These are phyloP conservation scores for Quercus ilex DNA, from an alignment of 306 rosid genomes.

Conservation along the genomic window DNA sequence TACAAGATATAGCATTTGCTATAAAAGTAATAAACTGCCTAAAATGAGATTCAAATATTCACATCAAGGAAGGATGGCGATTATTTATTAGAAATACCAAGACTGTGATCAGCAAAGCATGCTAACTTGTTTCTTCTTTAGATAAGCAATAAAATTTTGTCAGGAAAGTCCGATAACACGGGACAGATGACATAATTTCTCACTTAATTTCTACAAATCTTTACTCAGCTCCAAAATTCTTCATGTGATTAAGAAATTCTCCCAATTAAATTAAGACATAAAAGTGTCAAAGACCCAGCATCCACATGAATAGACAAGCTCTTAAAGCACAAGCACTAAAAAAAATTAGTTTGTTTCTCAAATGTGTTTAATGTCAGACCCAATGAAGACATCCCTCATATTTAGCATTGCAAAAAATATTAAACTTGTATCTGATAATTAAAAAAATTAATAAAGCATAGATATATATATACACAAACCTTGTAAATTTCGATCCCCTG, in stretches of 20 bases:
- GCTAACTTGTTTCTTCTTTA: background rate
- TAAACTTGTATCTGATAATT: background rate
- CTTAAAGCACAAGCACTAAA: background rate
- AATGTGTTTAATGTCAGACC: background rate
- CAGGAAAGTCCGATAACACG: background rate
- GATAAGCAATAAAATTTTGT: background rate
- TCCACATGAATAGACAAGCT: too few species aligned
- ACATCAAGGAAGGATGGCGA: background rate
- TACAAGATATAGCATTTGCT: background rate
- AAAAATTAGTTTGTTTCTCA: background rate
- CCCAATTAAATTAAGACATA: background rate
- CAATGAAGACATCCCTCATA: background rate
- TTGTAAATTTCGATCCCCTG: constrained; percentile 28
- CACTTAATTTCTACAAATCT: background rate
- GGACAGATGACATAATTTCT: background rate
- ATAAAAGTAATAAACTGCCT: background rate
- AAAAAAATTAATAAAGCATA: background rate
- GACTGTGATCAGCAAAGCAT: background rate
- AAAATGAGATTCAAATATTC: background rate
- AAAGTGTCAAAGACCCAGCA: background rate
- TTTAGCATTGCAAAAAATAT: background rate
- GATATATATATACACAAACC: constrained; percentile 34
- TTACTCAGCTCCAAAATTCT: background rate
- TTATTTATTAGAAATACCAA: background rate
- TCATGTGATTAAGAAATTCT: background rate